Base-by-base conservation (phyloP, 2,329 filamentous ascomycete species). In the Volutella citrinella region DNA sequence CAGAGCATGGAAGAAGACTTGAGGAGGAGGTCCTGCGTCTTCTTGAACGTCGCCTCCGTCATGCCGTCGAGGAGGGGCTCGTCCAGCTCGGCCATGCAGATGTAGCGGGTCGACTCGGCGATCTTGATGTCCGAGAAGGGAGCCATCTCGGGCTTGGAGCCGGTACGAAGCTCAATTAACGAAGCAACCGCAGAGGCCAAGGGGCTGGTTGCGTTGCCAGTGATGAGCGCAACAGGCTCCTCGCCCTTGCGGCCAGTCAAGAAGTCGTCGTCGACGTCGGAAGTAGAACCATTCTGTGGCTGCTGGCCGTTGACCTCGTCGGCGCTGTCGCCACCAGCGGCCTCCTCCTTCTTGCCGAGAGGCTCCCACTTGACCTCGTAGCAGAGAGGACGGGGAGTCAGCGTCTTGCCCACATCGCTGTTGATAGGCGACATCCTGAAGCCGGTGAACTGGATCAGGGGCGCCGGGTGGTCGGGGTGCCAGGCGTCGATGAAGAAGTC, bases 281-380 rank as follows among this genome's bases (percentile, higher is more conserved):
- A n/a, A 19, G n/a, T 10, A n/a, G 10, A 29, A 13, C 16, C 16
- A 6, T 18, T 13, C 7, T 7, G 9, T 10, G 27, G 19, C 27
- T 18, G 34, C 11, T 31, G 18, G 5, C 21, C 23, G 22, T 36
- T 40, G 12, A 18, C 21, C 5, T 20, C 20, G 4, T 30, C 32
- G 7, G 21, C 37, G 20, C 20, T 22, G 9, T 22, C 20, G 12
- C 20, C 20, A 7, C 26, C 19, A 2, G 19, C 14, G 3, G 37
- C 39, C 11, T 22, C 14, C 2, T 32, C 25, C 7, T 14, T 23
- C 12, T 22, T 40, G 4, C 26, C 18, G 0, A 67, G 40, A 5
- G 61, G 57, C 40, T 70, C 65, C 69, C 69, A 72, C 14, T 64
- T 51, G 12, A 70, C 40, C 46, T 65, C 66, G 46, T 67, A 72